Evolutionary conservation across 2,329 filamentous ascomycete species (phyloP).

Genomic region (Fusarium stilboides): DNA sequence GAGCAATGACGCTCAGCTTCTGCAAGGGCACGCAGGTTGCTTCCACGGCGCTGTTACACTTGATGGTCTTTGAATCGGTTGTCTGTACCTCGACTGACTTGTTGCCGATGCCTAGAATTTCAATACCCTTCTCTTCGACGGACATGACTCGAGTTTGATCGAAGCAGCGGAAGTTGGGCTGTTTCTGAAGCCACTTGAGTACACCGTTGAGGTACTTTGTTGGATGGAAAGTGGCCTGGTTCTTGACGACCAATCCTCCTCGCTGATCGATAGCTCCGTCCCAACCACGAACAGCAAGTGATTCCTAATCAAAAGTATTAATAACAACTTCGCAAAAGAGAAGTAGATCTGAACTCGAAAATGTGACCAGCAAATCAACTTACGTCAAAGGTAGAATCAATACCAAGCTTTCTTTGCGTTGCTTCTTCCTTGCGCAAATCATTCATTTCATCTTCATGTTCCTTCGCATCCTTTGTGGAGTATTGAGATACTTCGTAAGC

Average conservation of each 20-base stretch:
- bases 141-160: slow-evolving; percentile 65
- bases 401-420: slow-evolving; percentile 27
- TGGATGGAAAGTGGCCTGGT: slow-evolving; percentile 70
- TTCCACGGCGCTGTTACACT: slow-evolving; percentile 65
- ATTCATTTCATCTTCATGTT: slow-evolving; percentile 55
- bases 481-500: slow-evolving; percentile 68
- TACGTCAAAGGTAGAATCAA: slow-evolving; percentile 33
- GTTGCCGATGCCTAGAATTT: slow-evolving; percentile 34
- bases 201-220: slow-evolving; percentile 69
- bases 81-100: slow-evolving; percentile 65
- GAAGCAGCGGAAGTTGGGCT: slow-evolving; percentile 68
- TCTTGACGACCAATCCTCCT: slow-evolving; percentile 62
- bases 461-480: slow-evolving; percentile 55
- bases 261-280: slow-evolving; percentile 65
- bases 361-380: not conserved
- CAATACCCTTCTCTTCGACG: slow-evolving; percentile 63
- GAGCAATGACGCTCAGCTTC: slow-evolving; percentile 66
- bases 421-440: slow-evolving; percentile 30
- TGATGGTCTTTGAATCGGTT: slow-evolving; percentile 62
- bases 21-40: slow-evolving; percentile 70
- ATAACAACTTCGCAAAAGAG: not conserved
- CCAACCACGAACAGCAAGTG: slow-evolving; percentile 66
- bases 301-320: slow-evolving; percentile 45
- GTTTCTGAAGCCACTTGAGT: slow-evolving; percentile 65
- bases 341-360: no score